Evolutionary conservation across 768 basidiomycete species (phyloP).

Genomic region (Boletus subcaerulescens): DNA sequence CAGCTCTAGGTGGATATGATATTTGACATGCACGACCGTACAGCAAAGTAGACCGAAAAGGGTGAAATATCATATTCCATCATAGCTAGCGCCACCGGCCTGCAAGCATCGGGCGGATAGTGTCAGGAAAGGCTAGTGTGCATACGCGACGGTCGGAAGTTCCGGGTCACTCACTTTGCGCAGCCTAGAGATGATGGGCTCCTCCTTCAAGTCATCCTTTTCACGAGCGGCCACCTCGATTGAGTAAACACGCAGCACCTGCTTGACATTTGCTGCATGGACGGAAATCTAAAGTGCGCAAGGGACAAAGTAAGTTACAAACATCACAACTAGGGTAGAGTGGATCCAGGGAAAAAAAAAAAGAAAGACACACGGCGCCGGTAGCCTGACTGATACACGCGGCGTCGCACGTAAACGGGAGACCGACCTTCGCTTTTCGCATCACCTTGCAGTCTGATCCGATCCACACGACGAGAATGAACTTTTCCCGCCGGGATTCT

Average conservation of each 20-base stretch:
- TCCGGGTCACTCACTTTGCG: constrained; percentile 61
- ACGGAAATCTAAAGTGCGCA: constrained; percentile 72
- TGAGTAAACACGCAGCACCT: constrained; percentile 70
- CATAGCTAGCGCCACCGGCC: constrained; percentile 89
- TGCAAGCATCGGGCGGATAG: constrained; percentile 28
- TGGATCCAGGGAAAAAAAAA: constrained; percentile 2
- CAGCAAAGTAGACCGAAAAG: constrained; percentile 13
- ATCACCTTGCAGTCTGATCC: constrained; percentile 81
- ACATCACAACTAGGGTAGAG: constrained; percentile 24
- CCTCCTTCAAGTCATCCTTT: constrained; percentile 83
- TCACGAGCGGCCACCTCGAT: constrained; percentile 87
- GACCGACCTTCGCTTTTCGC: constrained; percentile 83
- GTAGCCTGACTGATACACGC: constrained; percentile 16
- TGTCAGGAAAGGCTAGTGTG: constrained; percentile 15
- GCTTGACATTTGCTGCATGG: constrained; percentile 85
- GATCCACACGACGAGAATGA: constrained; percentile 83
- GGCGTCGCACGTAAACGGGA: constrained; percentile 14
- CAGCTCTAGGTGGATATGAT: constrained; percentile 8
- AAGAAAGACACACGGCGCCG: constrained; percentile 5
- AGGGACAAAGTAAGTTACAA: constrained; percentile 29
- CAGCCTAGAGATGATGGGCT: constrained; percentile 75
- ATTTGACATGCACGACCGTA: constrained; percentile 12
- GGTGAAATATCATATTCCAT: constrained; percentile 57
- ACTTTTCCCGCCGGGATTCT: constrained; percentile 86
- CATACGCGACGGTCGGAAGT: background rate